Percentiles rank a stretch among this genome's conserved stretches.
phyloP scores from a whole-genome alignment of 2,329 filamentous ascomycete genomes.

The Emergomyces orientalis region DNA sequence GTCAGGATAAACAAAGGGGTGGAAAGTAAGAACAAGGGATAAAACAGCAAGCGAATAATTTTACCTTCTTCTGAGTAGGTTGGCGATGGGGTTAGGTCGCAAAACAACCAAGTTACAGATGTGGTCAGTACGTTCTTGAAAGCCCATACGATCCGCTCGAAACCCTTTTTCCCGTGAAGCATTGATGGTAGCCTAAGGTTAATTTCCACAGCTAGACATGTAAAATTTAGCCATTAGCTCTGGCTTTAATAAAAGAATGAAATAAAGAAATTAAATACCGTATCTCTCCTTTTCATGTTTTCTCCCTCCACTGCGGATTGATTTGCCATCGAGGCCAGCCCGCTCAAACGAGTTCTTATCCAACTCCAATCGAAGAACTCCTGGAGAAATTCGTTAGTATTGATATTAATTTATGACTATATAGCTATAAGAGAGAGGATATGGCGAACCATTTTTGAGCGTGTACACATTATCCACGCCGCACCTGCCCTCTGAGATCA shows the following conservation, averaged over 20 bases:
- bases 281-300: slow-evolving; percentile 64
- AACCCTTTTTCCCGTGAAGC: slow-evolving; percentile 73
- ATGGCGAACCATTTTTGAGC: slow-evolving; percentile 53
- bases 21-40: neutral
- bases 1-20: slow-evolving; percentile 4
- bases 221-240: slow-evolving; percentile 13
- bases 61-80: slow-evolving; percentile 36
- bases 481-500: slow-evolving; percentile 70
- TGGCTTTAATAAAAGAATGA: neutral
- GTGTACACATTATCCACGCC: slow-evolving; percentile 64
- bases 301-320: slow-evolving; percentile 48
- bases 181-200: slow-evolving; percentile 67
- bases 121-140: slow-evolving; percentile 65
- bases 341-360: slow-evolving; percentile 75
- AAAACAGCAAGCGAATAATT: slow-evolving; percentile 14
- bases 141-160: slow-evolving; percentile 67
- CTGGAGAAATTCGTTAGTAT: slow-evolving; percentile 33
- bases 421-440: neutral
- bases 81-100: slow-evolving; percentile 41
- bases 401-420: neutral
- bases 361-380: slow-evolving; percentile 64
- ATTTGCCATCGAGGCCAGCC: slow-evolving; percentile 66
- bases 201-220: slow-evolving; percentile 57
- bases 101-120: slow-evolving; percentile 69
- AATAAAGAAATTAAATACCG: slow-evolving; percentile 43